Evolutionary conservation across 2,329 filamentous ascomycete genomes (phyloP).

Genomic region (Apiospora rasikravindrae): DNA sequence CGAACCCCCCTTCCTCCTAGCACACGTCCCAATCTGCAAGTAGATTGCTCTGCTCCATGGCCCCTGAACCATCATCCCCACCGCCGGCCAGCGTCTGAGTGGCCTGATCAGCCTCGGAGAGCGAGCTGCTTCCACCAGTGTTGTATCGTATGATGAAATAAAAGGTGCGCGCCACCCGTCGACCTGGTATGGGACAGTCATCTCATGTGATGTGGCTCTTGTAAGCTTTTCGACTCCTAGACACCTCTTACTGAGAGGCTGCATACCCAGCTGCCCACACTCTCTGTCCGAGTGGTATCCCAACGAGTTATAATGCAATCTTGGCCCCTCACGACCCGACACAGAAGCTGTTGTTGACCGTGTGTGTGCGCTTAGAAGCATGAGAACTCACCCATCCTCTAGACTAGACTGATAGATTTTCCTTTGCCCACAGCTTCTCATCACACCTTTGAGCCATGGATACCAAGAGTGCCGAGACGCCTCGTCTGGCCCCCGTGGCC

Average conservation of each 20-base stretch:
- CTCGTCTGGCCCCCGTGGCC: conserved; percentile 35
- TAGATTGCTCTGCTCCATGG: background rate
- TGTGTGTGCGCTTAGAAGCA: background rate
- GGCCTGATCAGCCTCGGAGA: background rate
- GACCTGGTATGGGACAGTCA: background rate
- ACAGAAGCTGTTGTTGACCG: background rate
- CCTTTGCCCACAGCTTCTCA: background rate
- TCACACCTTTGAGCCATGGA: background rate
- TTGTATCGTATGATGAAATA: background rate
- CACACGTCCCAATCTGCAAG: background rate
- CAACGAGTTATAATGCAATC: background rate
- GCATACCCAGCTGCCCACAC: background rate
- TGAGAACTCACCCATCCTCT: background rate
- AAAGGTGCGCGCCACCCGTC: background rate
- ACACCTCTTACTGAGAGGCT: background rate
- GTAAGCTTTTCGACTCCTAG: background rate
- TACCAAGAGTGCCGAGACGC: background rate
- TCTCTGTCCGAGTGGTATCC: background rate
- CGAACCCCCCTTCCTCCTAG: background rate
- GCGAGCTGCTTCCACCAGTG: background rate
- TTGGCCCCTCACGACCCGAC: background rate
- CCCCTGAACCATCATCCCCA: conserved; percentile 1
- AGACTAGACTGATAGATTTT: conserved; percentile 12
- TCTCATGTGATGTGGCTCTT: background rate
- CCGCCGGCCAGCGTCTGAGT: background rate